Percentiles rank a stretch among this genome's conserved stretches.
Evolutionary conservation across 495 filamentous ascomycete species (phyloP).

Genomic region (Penicillium coffeae): DNA sequence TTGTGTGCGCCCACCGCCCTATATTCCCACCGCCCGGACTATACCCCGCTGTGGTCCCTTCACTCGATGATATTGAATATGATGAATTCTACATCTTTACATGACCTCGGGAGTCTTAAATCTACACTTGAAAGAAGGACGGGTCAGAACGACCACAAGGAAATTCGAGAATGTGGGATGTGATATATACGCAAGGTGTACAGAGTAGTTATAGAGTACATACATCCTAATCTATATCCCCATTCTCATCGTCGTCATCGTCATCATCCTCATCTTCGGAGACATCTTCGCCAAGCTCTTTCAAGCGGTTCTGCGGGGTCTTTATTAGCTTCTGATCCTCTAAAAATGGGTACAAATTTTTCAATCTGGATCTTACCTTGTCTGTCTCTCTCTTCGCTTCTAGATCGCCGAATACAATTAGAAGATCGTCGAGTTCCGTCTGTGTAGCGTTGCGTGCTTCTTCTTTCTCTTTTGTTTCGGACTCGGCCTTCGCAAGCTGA

Average conservation of each 20-base stretch:
- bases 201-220: neutral
- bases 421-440: constrained; percentile 73
- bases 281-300: constrained; percentile 65
- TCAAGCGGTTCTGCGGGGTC: constrained; percentile 58
- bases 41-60: neutral
- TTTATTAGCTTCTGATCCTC: neutral
- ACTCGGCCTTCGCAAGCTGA: constrained; percentile 25
- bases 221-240: constrained; percentile 5
- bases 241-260: constrained; percentile 55
- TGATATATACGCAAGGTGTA: neutral
- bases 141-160: too few species aligned
- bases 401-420: constrained; percentile 86
- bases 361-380: constrained; percentile 73
- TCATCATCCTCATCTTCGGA: constrained; percentile 78
- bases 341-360: too few species aligned
- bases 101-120: too few species aligned
- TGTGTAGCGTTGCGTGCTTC: constrained; percentile 62
- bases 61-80: too few species aligned
- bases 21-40: neutral
- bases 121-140: too few species aligned
- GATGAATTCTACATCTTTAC: too few species aligned
- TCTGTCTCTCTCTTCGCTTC: constrained; percentile 78
- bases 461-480: constrained; percentile 50
- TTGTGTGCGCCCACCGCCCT: constrained; percentile 9
- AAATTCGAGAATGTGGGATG: too few species aligned